These are phyloP conservation scores for Cutaneotrichosporon cavernicola DNA, from an alignment of 1,284 basidiomycete species.

Conservation along the genomic window DNA sequence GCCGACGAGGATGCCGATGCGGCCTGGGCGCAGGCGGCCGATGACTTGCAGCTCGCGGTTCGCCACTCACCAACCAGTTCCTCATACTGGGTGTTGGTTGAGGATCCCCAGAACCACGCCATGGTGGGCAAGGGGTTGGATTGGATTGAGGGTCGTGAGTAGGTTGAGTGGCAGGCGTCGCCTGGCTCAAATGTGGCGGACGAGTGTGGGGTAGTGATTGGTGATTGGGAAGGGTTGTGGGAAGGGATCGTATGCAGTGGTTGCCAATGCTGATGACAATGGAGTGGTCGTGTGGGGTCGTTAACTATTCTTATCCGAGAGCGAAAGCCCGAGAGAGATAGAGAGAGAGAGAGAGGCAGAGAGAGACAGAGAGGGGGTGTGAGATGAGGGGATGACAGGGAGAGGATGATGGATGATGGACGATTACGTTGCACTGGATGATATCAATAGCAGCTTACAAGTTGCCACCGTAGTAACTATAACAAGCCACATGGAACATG, in stretches of 20 bases:
- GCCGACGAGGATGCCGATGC: background rate
- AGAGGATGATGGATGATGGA: background rate
- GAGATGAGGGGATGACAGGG: background rate
- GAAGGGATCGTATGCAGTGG: background rate
- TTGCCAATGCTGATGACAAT: conserved; percentile 1
- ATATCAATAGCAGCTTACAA: background rate
- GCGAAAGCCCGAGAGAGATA: background rate
- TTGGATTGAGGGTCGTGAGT: background rate
- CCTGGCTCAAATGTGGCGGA: background rate
- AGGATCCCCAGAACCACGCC: conserved; percentile 52
- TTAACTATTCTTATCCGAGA: background rate
- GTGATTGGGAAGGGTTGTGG: background rate
- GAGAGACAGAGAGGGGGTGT: no score
- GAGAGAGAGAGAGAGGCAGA: background rate
- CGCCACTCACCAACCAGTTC: conserved; percentile 49
- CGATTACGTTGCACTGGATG: background rate
- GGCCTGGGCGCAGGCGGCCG: conserved; percentile 6
- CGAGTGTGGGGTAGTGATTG: background rate
- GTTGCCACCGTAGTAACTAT: background rate
- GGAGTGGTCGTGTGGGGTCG: conserved; percentile 6
- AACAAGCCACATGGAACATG: background rate
- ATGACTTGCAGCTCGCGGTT: background rate
- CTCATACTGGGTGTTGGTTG: conserved; percentile 51
- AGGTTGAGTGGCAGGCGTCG: background rate
- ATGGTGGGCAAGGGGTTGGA: conserved; percentile 24